Conservation (phyloP, 2,329 filamentous ascomycete species). For the Colletotrichum magnum region DNA sequence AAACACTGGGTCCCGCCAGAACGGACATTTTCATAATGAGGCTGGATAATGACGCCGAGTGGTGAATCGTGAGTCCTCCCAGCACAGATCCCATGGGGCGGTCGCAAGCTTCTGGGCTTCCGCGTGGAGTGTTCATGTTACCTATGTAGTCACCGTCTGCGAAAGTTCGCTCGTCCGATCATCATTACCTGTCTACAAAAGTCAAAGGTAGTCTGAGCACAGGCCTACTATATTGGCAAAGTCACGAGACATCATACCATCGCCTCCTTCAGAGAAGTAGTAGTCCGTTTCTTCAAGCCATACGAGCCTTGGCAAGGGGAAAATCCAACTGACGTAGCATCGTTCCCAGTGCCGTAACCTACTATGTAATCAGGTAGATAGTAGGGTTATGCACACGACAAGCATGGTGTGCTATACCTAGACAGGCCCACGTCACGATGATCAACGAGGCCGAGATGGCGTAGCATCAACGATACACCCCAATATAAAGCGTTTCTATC, state of each 20-base stretch:
- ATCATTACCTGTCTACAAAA: slow-evolving; percentile 19
- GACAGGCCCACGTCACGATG: neutral
- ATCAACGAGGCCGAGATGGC: neutral
- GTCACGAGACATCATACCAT: neutral
- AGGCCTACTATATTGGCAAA: neutral
- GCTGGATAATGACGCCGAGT: slow-evolving; percentile 17
- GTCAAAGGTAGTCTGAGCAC: slow-evolving; percentile 17
- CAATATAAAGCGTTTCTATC: neutral
- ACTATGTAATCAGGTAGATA: no score
- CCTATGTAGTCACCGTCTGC: neutral
- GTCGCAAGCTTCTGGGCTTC: neutral
- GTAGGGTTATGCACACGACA: no score
- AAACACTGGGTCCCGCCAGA: slow-evolving; percentile 23
- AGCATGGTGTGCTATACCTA: no score
- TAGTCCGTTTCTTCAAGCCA: no score
- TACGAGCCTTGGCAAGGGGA: no score
- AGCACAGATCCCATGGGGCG: neutral
- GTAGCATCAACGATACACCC: neutral
- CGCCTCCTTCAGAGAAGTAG: no score
- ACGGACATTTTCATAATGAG: neutral
- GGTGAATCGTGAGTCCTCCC: neutral
- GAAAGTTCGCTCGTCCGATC: slow-evolving; percentile 28
- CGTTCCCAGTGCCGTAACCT: no score
- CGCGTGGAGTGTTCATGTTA: neutral
- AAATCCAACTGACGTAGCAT: no score